These are phyloP conservation scores for Alternaria panax DNA, from an alignment of 2,329 filamentous ascomycete species.

Conservation along the genomic window DNA sequence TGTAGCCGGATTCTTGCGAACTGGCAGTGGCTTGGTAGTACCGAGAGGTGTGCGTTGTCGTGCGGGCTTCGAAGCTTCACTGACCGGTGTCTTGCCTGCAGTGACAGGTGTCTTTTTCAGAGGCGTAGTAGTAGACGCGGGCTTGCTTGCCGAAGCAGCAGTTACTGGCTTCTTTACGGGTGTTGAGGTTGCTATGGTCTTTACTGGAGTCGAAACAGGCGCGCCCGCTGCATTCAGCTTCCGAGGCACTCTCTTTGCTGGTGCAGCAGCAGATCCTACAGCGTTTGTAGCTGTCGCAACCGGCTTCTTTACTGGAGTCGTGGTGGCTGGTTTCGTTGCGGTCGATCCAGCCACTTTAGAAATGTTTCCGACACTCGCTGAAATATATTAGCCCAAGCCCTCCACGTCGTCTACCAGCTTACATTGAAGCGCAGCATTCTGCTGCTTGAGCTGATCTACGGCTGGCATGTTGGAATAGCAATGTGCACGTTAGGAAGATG, in stretches of 20 bases:
- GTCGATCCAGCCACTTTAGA: slow-evolving; percentile 37
- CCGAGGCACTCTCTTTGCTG: slow-evolving; percentile 35
- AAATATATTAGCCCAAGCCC: slow-evolving; percentile 5
- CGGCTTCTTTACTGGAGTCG: slow-evolving; percentile 26
- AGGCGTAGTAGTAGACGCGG: slow-evolving; percentile 29
- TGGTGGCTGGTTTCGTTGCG: slow-evolving; percentile 30
- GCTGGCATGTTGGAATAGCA: slow-evolving; percentile 37
- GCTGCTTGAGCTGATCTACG: slow-evolving; percentile 52
- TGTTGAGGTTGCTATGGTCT: slow-evolving; percentile 12
- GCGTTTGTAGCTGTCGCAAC: slow-evolving; percentile 9
- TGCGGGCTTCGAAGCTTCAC: slow-evolving; percentile 26
- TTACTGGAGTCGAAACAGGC: slow-evolving; percentile 10
- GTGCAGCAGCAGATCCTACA: slow-evolving; percentile 23
- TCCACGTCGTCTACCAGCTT: slow-evolving; percentile 13
- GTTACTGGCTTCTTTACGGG: slow-evolving; percentile 10
- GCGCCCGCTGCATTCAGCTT: slow-evolving; percentile 23
- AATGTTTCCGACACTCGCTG: slow-evolving; percentile 42
- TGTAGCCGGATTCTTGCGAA: slow-evolving; percentile 14
- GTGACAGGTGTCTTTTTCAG: slow-evolving; percentile 28
- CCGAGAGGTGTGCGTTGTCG: slow-evolving; percentile 23
- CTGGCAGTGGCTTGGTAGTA: slow-evolving; percentile 29
- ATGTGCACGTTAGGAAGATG: neutral
- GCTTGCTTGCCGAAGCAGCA: slow-evolving; percentile 30
- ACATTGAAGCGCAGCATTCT: slow-evolving; percentile 53
- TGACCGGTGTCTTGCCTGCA: slow-evolving; percentile 26